A percentile compares a stretch with the other conserved stretches of the same genome.
phyloP scores from a whole-genome alignment of 495 filamentous ascomycete species.

The Aspergillus haitiensis region DNA sequence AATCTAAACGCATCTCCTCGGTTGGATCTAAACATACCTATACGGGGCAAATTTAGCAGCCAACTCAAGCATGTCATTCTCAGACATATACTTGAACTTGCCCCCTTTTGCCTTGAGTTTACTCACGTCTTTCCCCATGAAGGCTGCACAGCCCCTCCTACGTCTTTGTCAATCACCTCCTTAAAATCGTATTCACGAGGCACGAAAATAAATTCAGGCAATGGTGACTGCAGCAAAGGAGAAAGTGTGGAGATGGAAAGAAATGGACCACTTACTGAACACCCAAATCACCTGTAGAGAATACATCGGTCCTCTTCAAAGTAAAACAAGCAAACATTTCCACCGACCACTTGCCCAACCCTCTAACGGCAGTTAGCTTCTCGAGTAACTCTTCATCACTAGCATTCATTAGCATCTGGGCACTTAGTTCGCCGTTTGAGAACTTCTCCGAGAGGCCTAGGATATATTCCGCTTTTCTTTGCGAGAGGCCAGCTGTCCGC shows the following conservation, averaged over 20 bases:
- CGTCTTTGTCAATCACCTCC: background rate
- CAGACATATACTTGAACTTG: conserved; percentile 97
- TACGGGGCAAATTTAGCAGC: conserved; percentile 82
- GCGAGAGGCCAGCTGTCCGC: conserved; percentile 81
- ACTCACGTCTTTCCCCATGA: conserved; percentile 76
- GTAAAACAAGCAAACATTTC: conserved; percentile 97
- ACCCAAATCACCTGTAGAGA: conserved; percentile 88
- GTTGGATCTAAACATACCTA: conserved; percentile 51
- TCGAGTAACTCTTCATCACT: conserved; percentile 83
- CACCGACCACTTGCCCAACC: conserved; percentile 86
- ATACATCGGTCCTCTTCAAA: conserved; percentile 89
- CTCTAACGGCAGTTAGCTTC: conserved; percentile 79
- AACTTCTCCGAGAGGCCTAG: conserved; percentile 84
- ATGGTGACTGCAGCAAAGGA: too few species aligned
- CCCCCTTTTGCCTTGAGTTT: conserved; percentile 82
- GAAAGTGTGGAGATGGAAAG: background rate
- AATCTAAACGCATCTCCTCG: conserved; percentile 2
- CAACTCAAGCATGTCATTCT: conserved; percentile 85
- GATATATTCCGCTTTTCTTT: conserved; percentile 94
- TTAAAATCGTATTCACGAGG: background rate
- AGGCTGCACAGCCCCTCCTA: conserved; percentile 84
- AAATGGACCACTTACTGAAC: conserved; percentile 64
- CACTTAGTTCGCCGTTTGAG: conserved; percentile 66
- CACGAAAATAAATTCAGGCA: background rate
- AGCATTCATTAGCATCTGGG: conserved; percentile 70